Conservation (phyloP, 1,284 basidiomycete species). For the Austropuccinia psidii region DNA sequence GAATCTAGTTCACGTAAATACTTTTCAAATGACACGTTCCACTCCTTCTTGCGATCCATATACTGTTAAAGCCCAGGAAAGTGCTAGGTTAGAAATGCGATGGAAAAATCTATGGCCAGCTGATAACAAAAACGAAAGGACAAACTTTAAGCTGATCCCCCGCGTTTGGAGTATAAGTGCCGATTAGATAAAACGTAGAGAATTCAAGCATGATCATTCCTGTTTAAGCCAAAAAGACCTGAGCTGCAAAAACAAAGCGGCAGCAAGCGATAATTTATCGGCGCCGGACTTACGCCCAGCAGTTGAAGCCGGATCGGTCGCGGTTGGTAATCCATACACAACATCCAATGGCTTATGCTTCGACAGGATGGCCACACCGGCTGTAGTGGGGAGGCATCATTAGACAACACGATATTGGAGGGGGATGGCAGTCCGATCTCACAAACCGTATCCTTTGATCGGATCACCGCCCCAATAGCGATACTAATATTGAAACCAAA, state of each 20-base stretch:
- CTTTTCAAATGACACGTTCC: slow-evolving; percentile 32
- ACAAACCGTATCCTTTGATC: slow-evolving; percentile 32
- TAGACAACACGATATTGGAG: not conserved
- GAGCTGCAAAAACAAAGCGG: too few species aligned
- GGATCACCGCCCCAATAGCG: slow-evolving; percentile 32
- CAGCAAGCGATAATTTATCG: too few species aligned
- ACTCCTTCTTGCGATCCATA: slow-evolving; percentile 20
- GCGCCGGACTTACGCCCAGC: slow-evolving; percentile 36
- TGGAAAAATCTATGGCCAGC: not conserved
- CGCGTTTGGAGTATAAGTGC: slow-evolving; percentile 33
- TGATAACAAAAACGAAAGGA: not conserved
- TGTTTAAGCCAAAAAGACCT: too few species aligned
- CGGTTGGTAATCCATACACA: slow-evolving; percentile 29
- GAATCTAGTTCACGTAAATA: slow-evolving; percentile 26
- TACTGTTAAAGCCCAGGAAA: not conserved
- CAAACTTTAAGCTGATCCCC: slow-evolving; percentile 19
- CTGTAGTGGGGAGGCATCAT: not conserved
- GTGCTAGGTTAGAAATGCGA: not conserved
- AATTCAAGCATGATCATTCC: slow-evolving; percentile 37
- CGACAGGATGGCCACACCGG: slow-evolving; percentile 26
- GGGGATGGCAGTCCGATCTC: not conserved
- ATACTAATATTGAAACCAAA: not conserved
- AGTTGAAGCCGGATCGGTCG: slow-evolving; percentile 28
- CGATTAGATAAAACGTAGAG: slow-evolving; percentile 16
- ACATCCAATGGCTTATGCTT: slow-evolving; percentile 31